These are phyloP conservation scores for Lipomyces sp. DNA, from an alignment of 805 yeast genomes.

Conservation along the genomic window DNA sequence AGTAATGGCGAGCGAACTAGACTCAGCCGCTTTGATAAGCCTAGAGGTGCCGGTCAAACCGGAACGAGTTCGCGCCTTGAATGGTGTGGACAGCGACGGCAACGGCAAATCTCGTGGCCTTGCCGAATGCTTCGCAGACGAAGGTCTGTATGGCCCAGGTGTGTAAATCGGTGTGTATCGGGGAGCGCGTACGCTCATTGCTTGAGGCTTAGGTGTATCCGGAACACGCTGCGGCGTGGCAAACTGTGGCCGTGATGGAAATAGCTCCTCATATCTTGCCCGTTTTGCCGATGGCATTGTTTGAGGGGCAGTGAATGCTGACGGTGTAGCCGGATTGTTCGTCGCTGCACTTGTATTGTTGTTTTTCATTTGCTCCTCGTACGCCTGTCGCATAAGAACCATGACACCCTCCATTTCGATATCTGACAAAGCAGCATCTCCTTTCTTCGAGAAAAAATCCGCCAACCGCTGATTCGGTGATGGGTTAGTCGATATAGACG, in stretches of 20 bases:
- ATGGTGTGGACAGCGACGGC: conserved; percentile 30
- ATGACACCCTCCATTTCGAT: conserved; percentile 80
- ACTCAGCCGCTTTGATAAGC: neutral
- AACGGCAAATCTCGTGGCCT: neutral
- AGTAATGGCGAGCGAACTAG: neutral
- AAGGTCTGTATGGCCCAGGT: conserved; percentile 14
- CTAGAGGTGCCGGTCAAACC: conserved; percentile 8
- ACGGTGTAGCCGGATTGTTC: no score
- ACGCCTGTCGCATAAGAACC: conserved; percentile 49
- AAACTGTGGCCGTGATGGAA: conserved; percentile 21
- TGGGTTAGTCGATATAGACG: neutral
- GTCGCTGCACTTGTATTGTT: no score
- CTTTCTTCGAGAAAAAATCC: conserved; percentile 67
- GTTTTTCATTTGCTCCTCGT: conserved; percentile 29
- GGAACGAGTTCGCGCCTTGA: conserved; percentile 38
- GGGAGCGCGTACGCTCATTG: conserved; percentile 23
- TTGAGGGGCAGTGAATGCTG: no score
- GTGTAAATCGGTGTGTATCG: conserved; percentile 26
- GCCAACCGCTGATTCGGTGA: conserved; percentile 62
- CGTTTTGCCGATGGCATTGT: neutral
- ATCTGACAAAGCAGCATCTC: conserved; percentile 68
- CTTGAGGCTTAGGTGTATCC: neutral
- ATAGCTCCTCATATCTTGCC: conserved; percentile 18
- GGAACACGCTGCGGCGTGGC: conserved; percentile 12
- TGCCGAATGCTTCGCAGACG: no score